phyloP scores from a whole-genome alignment of 805 yeast species.

The Lipomyces starkeyi region DNA sequence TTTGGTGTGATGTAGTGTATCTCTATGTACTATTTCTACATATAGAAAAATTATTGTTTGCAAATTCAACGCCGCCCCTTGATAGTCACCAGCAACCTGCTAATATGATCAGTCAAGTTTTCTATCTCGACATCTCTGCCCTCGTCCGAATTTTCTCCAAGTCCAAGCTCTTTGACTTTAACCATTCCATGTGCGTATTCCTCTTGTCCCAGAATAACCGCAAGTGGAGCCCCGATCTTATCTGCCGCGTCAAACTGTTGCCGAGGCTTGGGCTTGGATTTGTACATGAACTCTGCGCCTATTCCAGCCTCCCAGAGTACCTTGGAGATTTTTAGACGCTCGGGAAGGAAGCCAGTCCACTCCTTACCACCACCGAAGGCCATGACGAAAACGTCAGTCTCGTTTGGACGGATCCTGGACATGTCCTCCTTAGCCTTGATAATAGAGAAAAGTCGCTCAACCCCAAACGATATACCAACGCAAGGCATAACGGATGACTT shows the following conservation, averaged over 20 bases:
- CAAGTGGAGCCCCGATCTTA: constrained; percentile 85
- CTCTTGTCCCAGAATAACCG: constrained; percentile 94
- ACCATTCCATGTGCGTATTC: constrained; percentile 82
- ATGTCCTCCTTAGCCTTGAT: constrained; percentile 76
- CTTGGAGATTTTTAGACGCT: constrained; percentile 87
- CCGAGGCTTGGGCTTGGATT: constrained; percentile 90
- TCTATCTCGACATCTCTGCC: constrained; percentile 58
- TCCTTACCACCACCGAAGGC: constrained; percentile 98
- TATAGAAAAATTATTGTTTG: background rate
- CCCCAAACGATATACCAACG: constrained; percentile 96
- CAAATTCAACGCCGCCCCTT: background rate
- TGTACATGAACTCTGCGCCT: constrained; percentile 89
- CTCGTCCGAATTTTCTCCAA: constrained; percentile 84
- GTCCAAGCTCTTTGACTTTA: constrained; percentile 87
- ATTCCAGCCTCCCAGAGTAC: constrained; percentile 86
- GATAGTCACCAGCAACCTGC: constrained; percentile 7
- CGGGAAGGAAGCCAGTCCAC: constrained; percentile 90
- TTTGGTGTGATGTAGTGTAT: no score
- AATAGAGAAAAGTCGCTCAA: constrained; percentile 90
- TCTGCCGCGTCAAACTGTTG: constrained; percentile 99
- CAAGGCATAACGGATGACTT: constrained; percentile 85
- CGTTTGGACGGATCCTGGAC: constrained; percentile 74
- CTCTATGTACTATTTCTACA: background rate
- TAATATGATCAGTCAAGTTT: constrained; percentile 24
- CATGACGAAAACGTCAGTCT: constrained; percentile 94